Conservation (phyloP, 108 stramenopile genomes). For the Ochromonas danica region DNA sequence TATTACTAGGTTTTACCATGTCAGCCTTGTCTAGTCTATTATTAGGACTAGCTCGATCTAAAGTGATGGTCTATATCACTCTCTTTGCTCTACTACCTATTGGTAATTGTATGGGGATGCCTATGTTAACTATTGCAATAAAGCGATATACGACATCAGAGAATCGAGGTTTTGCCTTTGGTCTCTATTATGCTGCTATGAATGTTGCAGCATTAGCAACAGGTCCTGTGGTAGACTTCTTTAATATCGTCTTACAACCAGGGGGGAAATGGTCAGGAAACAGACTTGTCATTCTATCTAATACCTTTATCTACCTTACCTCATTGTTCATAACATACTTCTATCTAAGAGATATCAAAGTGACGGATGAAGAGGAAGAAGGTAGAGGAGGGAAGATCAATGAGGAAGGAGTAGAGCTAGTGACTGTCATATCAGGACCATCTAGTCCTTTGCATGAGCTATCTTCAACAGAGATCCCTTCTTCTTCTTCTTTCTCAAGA, state of each 20-base stretch:
- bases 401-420: not conserved
- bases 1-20: constrained; percentile 38
- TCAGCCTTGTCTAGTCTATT: constrained; percentile 5
- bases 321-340: constrained; percentile 5
- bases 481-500: too few relatives aligned
- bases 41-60: not conserved
- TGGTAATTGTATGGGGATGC: constrained; percentile 40
- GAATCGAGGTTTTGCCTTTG: constrained; percentile 76
- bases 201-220: constrained; percentile 72
- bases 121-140: constrained; percentile 40
- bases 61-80: not conserved
- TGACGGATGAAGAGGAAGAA: constrained; percentile 29
- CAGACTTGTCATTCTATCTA: constrained; percentile 66
- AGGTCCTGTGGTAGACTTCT: constrained; percentile 67
- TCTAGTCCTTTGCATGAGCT: too few relatives aligned
- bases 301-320: constrained; percentile 62
- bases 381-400: too few relatives aligned
- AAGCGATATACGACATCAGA: constrained; percentile 38
- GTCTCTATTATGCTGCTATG: constrained; percentile 75
- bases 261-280: constrained; percentile 46
- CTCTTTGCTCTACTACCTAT: constrained; percentile 32
- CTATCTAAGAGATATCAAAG: constrained; percentile 21
- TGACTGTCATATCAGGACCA: too few relatives aligned
- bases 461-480: not conserved
- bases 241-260: constrained; percentile 53